Conservation (phyloP, 495 filamentous ascomycete species). For the Durotheca rogersii region DNA sequence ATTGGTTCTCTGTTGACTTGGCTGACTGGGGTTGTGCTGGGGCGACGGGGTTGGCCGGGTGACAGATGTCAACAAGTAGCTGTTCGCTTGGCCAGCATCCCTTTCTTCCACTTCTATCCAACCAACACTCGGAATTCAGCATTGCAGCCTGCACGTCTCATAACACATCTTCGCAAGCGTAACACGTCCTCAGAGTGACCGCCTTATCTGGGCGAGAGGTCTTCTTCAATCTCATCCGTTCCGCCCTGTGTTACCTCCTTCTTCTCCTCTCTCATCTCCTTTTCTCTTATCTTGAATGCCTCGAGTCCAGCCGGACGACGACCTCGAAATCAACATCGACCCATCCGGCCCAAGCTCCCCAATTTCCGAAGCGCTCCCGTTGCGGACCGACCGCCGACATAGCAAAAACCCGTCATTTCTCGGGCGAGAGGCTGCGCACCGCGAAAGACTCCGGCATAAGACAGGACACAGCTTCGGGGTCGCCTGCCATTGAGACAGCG, state of each 20-base stretch:
- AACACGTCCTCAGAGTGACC: slow-evolving; percentile 13
- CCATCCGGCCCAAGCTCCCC: slow-evolving; percentile 41
- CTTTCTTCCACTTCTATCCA: slow-evolving; percentile 15
- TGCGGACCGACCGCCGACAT: slow-evolving; percentile 14
- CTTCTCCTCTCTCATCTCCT: not conserved
- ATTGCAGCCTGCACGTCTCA: slow-evolving; percentile 20
- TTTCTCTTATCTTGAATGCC: slow-evolving; percentile 22
- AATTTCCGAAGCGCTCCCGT: slow-evolving; percentile 34
- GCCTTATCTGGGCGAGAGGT: not conserved
- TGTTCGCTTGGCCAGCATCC: slow-evolving; percentile 18
- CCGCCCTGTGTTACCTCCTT: not conserved
- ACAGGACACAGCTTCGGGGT: slow-evolving; percentile 6
- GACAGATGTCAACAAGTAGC: slow-evolving; percentile 31
- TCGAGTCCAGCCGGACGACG: slow-evolving; percentile 32
- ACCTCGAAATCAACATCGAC: slow-evolving; percentile 49
- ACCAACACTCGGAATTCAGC: slow-evolving; percentile 19
- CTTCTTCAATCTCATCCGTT: not conserved
- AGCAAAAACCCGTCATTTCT: slow-evolving; percentile 3
- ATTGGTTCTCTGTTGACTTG: slow-evolving; percentile 14
- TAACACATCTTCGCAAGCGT: slow-evolving; percentile 16
- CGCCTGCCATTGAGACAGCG: not conserved
- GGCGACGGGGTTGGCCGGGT: slow-evolving; percentile 17
- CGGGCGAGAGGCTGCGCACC: slow-evolving; percentile 1
- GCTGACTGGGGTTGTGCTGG: not conserved
- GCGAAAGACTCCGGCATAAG: slow-evolving; percentile 9